These are phyloP conservation scores for Helicostylum pulchrum DNA, from an alignment of 192 early-diverging fungal species.

Conservation along the genomic window DNA sequence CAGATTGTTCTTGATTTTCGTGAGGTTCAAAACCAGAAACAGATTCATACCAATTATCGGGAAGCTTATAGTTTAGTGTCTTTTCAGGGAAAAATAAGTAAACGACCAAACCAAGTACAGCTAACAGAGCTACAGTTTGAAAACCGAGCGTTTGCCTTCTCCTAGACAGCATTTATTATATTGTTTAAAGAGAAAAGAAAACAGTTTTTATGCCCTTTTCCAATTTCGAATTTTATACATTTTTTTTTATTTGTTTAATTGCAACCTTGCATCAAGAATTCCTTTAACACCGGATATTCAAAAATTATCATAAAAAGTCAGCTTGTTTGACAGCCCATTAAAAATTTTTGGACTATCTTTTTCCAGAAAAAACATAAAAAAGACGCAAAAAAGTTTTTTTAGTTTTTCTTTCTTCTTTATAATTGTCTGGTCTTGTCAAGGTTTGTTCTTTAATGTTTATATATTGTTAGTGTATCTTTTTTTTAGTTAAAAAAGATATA, in stretches of 20 bases:
- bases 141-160: constrained; percentile 18
- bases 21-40: neutral
- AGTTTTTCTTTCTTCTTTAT: constrained; percentile 1
- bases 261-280: neutral
- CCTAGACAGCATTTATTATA: constrained; percentile 23
- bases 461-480: neutral
- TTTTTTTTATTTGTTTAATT: neutral
- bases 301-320: no score
- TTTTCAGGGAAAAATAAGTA: neutral
- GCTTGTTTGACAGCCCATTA: no score
- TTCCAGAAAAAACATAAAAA: no score
- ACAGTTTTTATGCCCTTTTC: neutral
- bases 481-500: neutral
- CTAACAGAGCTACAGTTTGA: constrained; percentile 5
- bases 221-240: neutral
- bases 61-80: neutral
- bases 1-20: constrained; percentile 12
- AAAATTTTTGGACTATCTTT: no score
- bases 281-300: neutral
- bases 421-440: neutral
- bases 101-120: neutral
- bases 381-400: neutral
- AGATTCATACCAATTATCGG: constrained; percentile 2
- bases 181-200: neutral
- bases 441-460: neutral